Evolutionary conservation across 495 filamentous ascomycete genomes (phyloP).

Genomic region (Xylaria grammica): DNA sequence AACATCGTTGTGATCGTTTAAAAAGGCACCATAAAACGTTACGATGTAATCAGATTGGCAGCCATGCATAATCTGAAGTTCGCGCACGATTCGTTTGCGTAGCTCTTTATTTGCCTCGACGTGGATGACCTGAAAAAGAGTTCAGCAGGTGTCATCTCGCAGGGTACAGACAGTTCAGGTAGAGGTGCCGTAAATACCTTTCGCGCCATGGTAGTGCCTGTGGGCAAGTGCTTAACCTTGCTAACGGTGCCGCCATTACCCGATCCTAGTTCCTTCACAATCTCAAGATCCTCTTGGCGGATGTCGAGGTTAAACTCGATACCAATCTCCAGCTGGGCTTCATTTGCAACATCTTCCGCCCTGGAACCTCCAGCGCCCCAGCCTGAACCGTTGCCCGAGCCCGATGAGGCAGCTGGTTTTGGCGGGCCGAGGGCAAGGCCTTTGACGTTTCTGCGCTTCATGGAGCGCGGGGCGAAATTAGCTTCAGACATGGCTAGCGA

Average conservation of each 20-base stretch:
- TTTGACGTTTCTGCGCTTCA: constrained; percentile 98
- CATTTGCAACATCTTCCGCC: constrained; percentile 63
- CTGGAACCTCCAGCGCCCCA: constrained; percentile 54
- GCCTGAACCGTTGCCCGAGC: constrained; percentile 59
- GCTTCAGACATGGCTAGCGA: constrained; percentile 73
- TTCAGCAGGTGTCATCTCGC: background rate
- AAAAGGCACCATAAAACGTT: constrained; percentile 94
- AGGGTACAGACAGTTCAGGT: background rate
- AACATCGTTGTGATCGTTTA: constrained; percentile 94
- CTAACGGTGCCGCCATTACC: constrained; percentile 98
- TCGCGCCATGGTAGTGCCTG: constrained; percentile 93
- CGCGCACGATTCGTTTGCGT: constrained; percentile 91
- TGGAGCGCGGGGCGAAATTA: constrained; percentile 79
- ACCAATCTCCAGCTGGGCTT: constrained; percentile 86
- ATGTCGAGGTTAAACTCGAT: constrained; percentile 95
- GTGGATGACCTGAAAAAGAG: constrained; percentile 78
- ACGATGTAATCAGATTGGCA: constrained; percentile 97
- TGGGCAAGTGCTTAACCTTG: constrained; percentile 94
- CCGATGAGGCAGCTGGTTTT: constrained; percentile 49
- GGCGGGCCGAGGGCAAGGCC: constrained; percentile 78
- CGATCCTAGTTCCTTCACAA: constrained; percentile 91
- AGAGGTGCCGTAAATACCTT: constrained; percentile 66
- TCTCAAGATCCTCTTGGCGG: constrained; percentile 87
- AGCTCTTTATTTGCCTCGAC: constrained; percentile 97
- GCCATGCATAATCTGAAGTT: constrained; percentile 97